Conservation (phyloP, 148 eudicot species). For the Spergularia bocconei region DNA sequence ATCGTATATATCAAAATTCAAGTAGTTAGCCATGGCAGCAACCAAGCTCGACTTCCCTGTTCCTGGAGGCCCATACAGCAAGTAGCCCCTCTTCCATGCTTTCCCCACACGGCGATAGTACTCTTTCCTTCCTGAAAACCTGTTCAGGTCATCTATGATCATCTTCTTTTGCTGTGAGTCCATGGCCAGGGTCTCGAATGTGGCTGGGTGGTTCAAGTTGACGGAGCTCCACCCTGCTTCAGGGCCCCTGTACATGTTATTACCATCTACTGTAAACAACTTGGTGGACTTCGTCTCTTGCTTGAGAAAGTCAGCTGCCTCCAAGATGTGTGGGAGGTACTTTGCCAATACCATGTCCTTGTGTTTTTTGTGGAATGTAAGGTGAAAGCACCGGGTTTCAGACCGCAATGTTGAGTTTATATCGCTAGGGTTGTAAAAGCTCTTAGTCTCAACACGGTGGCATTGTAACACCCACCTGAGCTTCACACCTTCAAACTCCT, state of each 20-base stretch:
- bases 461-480: constrained; percentile 34
- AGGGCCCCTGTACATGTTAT: not conserved
- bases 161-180: constrained; percentile 30
- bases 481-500: constrained; percentile 26
- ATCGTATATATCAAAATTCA: constrained; percentile 53
- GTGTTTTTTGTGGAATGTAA: constrained; percentile 32
- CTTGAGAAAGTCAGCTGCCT: constrained; percentile 24
- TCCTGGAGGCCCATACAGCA: constrained; percentile 58
- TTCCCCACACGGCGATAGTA: constrained; percentile 46
- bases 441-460: too few relatives aligned
- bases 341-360: constrained; percentile 25
- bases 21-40: constrained; percentile 54
- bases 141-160: constrained; percentile 38
- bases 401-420: constrained; percentile 2
- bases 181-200: constrained; percentile 49
- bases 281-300: constrained; percentile 37
- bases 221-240: constrained; percentile 33
- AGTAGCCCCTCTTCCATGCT: constrained; percentile 66
- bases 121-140: constrained; percentile 44
- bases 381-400: constrained; percentile 34
- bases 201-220: constrained; percentile 50
- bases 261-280: constrained; percentile 29
- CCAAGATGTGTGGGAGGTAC: constrained; percentile 40
- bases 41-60: constrained; percentile 62
- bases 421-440: too few relatives aligned